Conservation (phyloP, 306 rosid species). For the Vicia villosa region DNA sequence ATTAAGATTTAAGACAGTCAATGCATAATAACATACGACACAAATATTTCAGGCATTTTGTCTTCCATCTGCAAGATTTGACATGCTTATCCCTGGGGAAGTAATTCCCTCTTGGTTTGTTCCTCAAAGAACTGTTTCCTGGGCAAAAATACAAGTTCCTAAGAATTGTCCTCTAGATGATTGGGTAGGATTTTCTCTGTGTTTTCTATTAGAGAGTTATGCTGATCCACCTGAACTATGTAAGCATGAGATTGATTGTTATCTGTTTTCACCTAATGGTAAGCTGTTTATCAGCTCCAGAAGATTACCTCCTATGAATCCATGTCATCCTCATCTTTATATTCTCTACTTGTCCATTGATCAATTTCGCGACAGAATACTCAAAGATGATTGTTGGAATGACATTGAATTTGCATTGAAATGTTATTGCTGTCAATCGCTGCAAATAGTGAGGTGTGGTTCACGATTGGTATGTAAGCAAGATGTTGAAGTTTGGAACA, state of each 20-base stretch:
- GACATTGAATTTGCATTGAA: constrained; percentile 20
- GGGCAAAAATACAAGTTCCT: constrained; percentile 9
- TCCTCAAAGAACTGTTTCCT: background rate
- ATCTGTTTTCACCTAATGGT: constrained; percentile 9
- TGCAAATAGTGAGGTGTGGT: constrained; percentile 27
- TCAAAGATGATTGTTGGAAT: background rate
- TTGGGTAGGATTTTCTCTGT: constrained; percentile 35
- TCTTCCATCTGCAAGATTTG: constrained; percentile 14
- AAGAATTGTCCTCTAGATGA: background rate
- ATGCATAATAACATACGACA: background rate
- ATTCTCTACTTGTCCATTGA: constrained; percentile 11
- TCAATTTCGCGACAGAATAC: background rate
- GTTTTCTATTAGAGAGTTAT: constrained; percentile 32
- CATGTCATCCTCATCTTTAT: constrained; percentile 25
- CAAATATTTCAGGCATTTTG: background rate
- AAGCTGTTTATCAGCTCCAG: background rate
- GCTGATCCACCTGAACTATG: background rate
- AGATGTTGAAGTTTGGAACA: constrained; percentile 26
- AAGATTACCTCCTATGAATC: background rate
- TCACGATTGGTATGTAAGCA: constrained; percentile 15
- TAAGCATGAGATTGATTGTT: background rate
- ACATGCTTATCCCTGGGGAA: constrained; percentile 21
- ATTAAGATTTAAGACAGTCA: background rate
- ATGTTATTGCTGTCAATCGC: background rate
- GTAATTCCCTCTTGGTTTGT: constrained; percentile 38